phyloP scores from a whole-genome alignment of 169 alveolate genomes.

The Babesia ovis region DNA sequence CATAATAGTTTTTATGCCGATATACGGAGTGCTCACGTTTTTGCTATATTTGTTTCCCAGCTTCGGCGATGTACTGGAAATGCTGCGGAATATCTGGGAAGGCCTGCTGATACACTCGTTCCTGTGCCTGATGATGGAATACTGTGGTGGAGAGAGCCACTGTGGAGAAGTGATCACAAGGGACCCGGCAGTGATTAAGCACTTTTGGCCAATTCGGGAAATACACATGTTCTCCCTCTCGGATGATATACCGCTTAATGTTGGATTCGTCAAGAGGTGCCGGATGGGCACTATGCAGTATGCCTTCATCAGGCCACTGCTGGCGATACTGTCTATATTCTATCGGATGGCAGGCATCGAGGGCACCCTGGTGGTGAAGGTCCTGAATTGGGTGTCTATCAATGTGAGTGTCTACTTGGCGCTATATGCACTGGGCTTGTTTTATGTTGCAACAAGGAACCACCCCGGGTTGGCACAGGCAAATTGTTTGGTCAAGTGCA shows the following conservation, averaged over 20 bases:
- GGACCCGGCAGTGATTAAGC: slow-evolving; percentile 59
- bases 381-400: slow-evolving; percentile 26
- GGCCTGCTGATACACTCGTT: slow-evolving; percentile 67
- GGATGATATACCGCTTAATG: slow-evolving; percentile 71
- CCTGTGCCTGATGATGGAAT: slow-evolving; percentile 67
- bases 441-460: slow-evolving; percentile 54
- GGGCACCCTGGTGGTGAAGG: slow-evolving; percentile 1
- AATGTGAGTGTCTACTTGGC: slow-evolving; percentile 61
- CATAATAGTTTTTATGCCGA: slow-evolving; percentile 54
- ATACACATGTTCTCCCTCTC: slow-evolving; percentile 32
- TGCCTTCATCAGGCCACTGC: slow-evolving; percentile 52
- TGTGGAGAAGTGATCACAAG: slow-evolving; percentile 62
- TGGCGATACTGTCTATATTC: slow-evolving; percentile 40
- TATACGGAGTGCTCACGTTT: slow-evolving; percentile 58
- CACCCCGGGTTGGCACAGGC: slow-evolving; percentile 68
- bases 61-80: slow-evolving; percentile 45
- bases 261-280: slow-evolving; percentile 65
- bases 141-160: slow-evolving; percentile 68
- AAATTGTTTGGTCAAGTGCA: slow-evolving; percentile 53
- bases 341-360: slow-evolving; percentile 38
- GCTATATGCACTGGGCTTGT: slow-evolving; percentile 61
- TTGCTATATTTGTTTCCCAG: slow-evolving; percentile 37
- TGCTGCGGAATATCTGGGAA: slow-evolving; percentile 69
- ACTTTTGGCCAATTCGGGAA: slow-evolving; percentile 57
- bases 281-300: slow-evolving; percentile 67